phyloP scores from a whole-genome alignment of 139 green algal species.

The Protoeuglena noctilucae region DNA sequence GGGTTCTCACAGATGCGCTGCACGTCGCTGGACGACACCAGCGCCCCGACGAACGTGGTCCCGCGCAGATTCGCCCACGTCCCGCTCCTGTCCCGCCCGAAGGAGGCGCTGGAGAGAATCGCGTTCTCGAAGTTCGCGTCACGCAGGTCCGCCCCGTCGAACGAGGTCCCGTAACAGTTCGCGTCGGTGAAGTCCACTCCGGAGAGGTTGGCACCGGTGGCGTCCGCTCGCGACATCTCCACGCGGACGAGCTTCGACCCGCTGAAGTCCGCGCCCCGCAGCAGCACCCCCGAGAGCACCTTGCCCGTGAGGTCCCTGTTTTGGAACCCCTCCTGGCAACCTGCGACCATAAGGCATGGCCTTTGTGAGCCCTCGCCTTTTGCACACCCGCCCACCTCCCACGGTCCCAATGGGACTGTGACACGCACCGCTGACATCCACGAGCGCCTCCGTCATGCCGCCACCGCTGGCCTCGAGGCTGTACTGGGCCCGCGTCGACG shows the following conservation, averaged over 20 bases:
- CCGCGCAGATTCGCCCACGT: constrained; percentile 17
- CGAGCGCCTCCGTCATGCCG: neutral
- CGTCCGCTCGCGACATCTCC: constrained; percentile 29
- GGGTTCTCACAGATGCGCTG: constrained; percentile 40
- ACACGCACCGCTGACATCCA: neutral
- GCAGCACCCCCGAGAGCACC: constrained; percentile 29
- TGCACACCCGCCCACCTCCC: constrained; percentile 6
- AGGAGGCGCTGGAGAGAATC: constrained; percentile 24
- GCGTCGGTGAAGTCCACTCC: constrained; percentile 28
- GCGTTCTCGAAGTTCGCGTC: constrained; percentile 40
- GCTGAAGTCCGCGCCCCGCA: constrained; percentile 27
- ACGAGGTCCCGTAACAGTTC: constrained; percentile 18
- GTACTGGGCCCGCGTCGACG: neutral
- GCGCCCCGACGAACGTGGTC: constrained; percentile 39
- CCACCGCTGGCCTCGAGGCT: neutral
- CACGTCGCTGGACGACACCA: constrained; percentile 32
- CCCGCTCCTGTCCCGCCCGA: constrained; percentile 11
- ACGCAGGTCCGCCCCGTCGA: constrained; percentile 31
- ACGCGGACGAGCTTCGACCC: constrained; percentile 21
- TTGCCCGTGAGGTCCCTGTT: constrained; percentile 12
- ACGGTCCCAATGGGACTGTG: neutral
- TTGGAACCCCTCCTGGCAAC: neutral
- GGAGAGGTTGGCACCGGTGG: constrained; percentile 13
- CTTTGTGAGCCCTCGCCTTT: constrained; percentile 26
- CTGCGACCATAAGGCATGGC: constrained; percentile 14